phyloP scores from a whole-genome alignment of 192 early-diverging fungal species.

The Coemansia furcata region DNA sequence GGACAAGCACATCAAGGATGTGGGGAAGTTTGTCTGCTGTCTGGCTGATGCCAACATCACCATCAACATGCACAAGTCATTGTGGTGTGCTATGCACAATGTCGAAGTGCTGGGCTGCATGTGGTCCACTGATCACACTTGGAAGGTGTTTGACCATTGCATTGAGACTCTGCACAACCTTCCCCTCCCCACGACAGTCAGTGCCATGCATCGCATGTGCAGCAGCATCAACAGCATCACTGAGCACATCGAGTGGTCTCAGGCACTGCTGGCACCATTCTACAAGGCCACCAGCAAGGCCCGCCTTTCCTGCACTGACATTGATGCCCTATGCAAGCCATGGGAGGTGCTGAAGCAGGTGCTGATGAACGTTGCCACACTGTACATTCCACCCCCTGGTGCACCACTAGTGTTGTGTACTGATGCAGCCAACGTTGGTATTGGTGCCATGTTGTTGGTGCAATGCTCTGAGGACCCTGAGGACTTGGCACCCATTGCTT shows the following conservation, averaged over 20 bases:
- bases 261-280: constrained; percentile 24
- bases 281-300: constrained; percentile 7
- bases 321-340: background rate
- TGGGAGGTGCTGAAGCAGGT: constrained; percentile 13
- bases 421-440: constrained; percentile 18
- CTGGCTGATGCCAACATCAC: constrained; percentile 11
- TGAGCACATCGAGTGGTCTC: constrained; percentile 16
- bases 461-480: constrained; percentile 4
- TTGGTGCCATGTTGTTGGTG: constrained; percentile 24
- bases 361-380: background rate
- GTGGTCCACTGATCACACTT: background rate
- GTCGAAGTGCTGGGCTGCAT: constrained; percentile 3
- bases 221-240: constrained; percentile 23
- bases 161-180: constrained; percentile 13
- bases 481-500: constrained; percentile 15
- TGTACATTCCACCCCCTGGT: constrained; percentile 22
- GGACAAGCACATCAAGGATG: constrained; percentile 11
- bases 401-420: constrained; percentile 14
- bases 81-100: background rate
- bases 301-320: constrained; percentile 3
- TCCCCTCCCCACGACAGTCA: constrained; percentile 11
- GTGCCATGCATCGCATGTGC: constrained; percentile 5
- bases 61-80: constrained; percentile 16
- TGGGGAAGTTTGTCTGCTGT: background rate
- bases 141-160: constrained; percentile 15